Base-by-base conservation (phyloP, 176 grass and related monocot genomes). In the Aegilops tauschii region DNA sequence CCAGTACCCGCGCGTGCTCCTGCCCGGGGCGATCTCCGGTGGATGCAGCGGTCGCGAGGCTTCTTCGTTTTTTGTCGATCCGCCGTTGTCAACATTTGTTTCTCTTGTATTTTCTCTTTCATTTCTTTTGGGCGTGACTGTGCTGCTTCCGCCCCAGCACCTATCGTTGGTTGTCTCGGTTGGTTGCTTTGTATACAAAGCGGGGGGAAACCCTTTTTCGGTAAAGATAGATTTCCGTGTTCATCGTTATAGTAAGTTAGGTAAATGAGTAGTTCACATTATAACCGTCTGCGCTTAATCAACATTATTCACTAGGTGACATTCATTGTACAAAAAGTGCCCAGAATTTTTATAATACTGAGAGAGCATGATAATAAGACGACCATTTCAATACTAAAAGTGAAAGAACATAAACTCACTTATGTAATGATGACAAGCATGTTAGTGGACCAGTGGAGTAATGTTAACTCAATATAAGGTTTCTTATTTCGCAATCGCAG, bases 381-480 rank as follows among this genome's bases (percentile, higher is more conserved):
- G 10, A 10, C 16, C 82, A 62, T 74, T 30, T 84, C 59, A 49
- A 11, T 32, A 50, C 13, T 44, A 35, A 25, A 84, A 49, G 13
- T 65, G 34, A 75, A 76, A 84, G 58, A 39, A 65, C 12, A n/a
- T 4, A 44, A 11, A 64, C 59, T 49, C 71, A 30, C 5, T 64
- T 45, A 34, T 49, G 65, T 44, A 44, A 54, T 54, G 61, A 77
- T 36, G 6, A 29, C 61, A 61, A 13, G 12, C 31, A 84, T 80
- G 66, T 54, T 72, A 66, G 56, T 54, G 18, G 80, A 34, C 12
- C 23, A 66, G 63, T 66, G 2, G 27, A 47, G 23, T 80, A 72
- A 13, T 58, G 67, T 25, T 74, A 80, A 66, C 67, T 23, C 78
- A 85, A 68, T 17, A 74, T 80, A 61, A 59, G 23, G n/a, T 56